These are phyloP conservation scores for Conticribra guillardii DNA, from an alignment of 108 stramenopile genomes.

Conservation along the genomic window DNA sequence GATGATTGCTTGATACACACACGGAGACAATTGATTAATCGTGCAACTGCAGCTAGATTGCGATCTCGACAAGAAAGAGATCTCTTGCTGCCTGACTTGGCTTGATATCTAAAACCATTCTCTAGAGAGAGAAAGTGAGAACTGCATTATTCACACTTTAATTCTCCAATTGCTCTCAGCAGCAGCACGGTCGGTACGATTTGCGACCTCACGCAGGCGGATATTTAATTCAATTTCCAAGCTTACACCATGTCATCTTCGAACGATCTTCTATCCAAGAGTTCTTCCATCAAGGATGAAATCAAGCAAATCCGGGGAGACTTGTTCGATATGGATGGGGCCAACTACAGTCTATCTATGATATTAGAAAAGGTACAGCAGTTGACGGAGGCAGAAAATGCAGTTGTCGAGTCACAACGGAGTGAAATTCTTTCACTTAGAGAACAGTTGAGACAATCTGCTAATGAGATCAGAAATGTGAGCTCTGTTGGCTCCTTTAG, in stretches of 20 bases:
- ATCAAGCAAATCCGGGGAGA: slow-evolving; percentile 24
- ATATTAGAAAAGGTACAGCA: slow-evolving; percentile 29
- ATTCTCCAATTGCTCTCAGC: no score
- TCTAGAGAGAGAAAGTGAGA: no score
- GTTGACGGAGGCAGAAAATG: slow-evolving; percentile 38
- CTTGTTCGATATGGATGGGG: slow-evolving; percentile 13
- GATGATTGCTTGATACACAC: no score
- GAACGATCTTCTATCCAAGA: background rate
- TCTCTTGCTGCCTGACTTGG: no score
- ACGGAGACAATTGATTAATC: no score
- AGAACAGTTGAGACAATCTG: background rate
- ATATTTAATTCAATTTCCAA: no score
- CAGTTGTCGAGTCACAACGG: slow-evolving; percentile 11
- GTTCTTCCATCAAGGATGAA: slow-evolving; percentile 9
- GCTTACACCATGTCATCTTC: background rate
- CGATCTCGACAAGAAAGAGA: no score
- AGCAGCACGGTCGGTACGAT: no score
- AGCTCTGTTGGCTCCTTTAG: background rate
- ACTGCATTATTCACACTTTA: no score
- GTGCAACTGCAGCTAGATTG: no score
- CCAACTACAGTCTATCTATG: background rate
- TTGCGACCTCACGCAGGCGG: no score
- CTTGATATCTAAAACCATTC: no score
- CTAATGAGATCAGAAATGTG: background rate
- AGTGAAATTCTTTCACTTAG: background rate